Evolutionary conservation across 2,329 filamentous ascomycete species (phyloP).

Genomic region (Davidsoniella virescens): DNA sequence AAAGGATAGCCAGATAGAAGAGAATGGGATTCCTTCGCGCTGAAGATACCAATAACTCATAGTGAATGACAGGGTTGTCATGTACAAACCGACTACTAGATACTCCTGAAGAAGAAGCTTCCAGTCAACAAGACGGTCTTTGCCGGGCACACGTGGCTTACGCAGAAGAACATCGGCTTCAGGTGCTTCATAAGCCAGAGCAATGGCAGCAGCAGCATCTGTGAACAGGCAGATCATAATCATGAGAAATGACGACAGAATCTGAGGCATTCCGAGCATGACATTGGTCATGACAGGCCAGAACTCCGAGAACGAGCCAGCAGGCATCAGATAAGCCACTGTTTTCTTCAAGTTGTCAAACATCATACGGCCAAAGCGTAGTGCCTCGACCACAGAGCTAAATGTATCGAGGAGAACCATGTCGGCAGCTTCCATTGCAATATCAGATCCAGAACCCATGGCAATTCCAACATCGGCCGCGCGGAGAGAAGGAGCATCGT

Average conservation of each 20-base stretch:
- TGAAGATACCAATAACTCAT: conserved; percentile 88
- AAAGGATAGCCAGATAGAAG: conserved; percentile 86
- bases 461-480: conserved; percentile 98
- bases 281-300: conserved; percentile 98
- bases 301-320: conserved; percentile 87
- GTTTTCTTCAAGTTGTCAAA: conserved; percentile 99
- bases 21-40: conserved; percentile 77
- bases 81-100: conserved; percentile 53
- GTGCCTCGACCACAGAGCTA: conserved; percentile 94
- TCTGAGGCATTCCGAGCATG: conserved; percentile 95
- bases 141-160: conserved; percentile 49
- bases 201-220: conserved; percentile 54
- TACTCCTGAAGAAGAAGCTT: conserved; percentile 59
- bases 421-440: conserved; percentile 88
- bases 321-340: conserved; percentile 96
- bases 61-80: conserved; percentile 93
- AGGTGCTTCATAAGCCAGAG: conserved; percentile 59
- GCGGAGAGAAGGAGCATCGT: conserved; percentile 93
- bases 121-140: conserved; percentile 57
- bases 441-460: conserved; percentile 96
- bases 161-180: conserved; percentile 60
- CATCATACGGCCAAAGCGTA: conserved; percentile 93
- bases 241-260: conserved; percentile 88
- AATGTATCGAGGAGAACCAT: conserved; percentile 99
- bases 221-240: conserved; percentile 99